These are phyloP conservation scores for Solanum clarkiae DNA, from an alignment of 257 asterid species.

Conservation along the genomic window DNA sequence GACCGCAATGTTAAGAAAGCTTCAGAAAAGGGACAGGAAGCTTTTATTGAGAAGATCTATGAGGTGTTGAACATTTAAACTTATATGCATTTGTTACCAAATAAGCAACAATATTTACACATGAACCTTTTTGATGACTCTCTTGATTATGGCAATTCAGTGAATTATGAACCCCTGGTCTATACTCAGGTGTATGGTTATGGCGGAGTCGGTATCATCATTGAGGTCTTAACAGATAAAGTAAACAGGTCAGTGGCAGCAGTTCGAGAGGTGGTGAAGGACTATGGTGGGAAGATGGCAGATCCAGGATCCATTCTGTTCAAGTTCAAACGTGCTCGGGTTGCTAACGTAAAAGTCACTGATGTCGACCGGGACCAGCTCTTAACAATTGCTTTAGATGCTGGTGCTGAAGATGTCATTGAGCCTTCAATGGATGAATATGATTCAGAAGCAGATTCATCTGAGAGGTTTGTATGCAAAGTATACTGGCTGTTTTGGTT, in stretches of 20 bases:
- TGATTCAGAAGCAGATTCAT: slow-evolving; percentile 50
- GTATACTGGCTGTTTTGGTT: not conserved
- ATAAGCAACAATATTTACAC: not conserved
- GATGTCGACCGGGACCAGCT: slow-evolving; percentile 62
- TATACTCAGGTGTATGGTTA: slow-evolving; percentile 66
- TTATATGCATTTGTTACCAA: not conserved
- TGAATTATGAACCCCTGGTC: not conserved
- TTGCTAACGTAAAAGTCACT: slow-evolving; percentile 48
- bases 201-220: slow-evolving; percentile 85
- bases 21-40: slow-evolving; percentile 84
- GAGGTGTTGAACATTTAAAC: slow-evolving; percentile 36
- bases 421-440: slow-evolving; percentile 60
- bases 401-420: slow-evolving; percentile 82
- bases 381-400: slow-evolving; percentile 72
- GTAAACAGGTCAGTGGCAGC: slow-evolving; percentile 67
- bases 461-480: not conserved
- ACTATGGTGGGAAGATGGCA: slow-evolving; percentile 84
- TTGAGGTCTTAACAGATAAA: slow-evolving; percentile 80
- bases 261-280: slow-evolving; percentile 64
- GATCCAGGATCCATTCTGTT: slow-evolving; percentile 92
- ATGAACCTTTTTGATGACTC: not conserved
- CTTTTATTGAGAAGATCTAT: slow-evolving; percentile 72
- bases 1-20: slow-evolving; percentile 89
- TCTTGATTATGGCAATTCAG: not conserved
- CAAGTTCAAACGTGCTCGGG: slow-evolving; percentile 72